These are phyloP conservation scores for Kodamaea hsintzibuensis DNA, from an alignment of 805 yeast genomes.

Conservation along the genomic window DNA sequence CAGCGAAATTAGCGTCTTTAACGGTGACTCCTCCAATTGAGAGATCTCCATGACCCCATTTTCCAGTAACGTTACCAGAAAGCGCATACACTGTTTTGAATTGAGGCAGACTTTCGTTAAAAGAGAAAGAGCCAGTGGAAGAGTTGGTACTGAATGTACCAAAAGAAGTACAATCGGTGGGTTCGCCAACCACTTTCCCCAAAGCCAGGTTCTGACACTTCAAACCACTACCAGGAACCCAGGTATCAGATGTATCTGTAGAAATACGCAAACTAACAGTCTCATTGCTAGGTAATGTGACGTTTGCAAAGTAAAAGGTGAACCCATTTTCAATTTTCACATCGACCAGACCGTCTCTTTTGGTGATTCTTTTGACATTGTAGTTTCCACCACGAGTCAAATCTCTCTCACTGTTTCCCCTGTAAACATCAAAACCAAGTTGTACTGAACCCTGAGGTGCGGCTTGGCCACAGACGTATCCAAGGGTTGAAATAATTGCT, in stretches of 20 bases:
- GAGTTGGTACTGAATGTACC: constrained; percentile 20
- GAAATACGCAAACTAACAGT: not conserved
- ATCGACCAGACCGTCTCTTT: constrained; percentile 15
- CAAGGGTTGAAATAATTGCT: not conserved
- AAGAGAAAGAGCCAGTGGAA: constrained; percentile 16
- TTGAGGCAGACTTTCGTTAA: constrained; percentile 5
- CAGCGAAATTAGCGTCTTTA: constrained; percentile 6
- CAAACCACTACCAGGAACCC: not conserved
- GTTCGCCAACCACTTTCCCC: constrained; percentile 16
- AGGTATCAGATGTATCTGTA: not conserved
- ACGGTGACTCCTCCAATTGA: constrained; percentile 1
- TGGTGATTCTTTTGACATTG: constrained; percentile 14
- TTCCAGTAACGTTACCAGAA: constrained; percentile 49
- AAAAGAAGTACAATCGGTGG: constrained; percentile 18
- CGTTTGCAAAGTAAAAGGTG: constrained; percentile 29
- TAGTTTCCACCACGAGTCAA: constrained; percentile 3
- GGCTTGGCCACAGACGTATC: not conserved
- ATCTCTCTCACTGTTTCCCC: constrained; percentile 15
- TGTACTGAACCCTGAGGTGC: constrained; percentile 4
- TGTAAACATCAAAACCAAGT: constrained; percentile 21
- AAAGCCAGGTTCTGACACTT: not conserved
- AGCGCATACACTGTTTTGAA: constrained; percentile 50
- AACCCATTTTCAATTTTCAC: constrained; percentile 23
- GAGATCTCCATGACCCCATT: constrained; percentile 35
- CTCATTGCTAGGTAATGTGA: not conserved